phyloP scores from a whole-genome alignment of 2,329 filamentous ascomycete genomes.

The Fusarium sp. region DNA sequence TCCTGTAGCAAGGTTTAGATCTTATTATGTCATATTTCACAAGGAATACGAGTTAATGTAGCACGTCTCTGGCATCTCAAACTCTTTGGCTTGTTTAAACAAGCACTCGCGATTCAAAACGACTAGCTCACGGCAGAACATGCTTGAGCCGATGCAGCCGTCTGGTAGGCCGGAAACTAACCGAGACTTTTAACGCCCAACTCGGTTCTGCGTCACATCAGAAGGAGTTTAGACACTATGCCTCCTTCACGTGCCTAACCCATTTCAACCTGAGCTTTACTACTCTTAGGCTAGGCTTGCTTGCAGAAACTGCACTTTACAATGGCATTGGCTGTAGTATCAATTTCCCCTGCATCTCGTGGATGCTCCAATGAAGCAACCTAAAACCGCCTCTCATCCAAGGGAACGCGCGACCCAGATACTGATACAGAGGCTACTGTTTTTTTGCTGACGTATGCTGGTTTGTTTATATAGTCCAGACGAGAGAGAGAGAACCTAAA shows the following conservation, averaged over 20 bases:
- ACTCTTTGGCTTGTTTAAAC: neutral
- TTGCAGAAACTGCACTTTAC: neutral
- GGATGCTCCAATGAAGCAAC: rapidly evolving
- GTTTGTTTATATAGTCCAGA: no score
- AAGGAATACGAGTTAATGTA: neutral
- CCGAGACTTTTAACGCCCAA: neutral
- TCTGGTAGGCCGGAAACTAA: no score
- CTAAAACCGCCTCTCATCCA: rapidly evolving
- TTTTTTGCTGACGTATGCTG: no score
- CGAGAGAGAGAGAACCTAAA: no score
- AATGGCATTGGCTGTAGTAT: rapidly evolving
- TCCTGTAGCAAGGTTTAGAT: rapidly evolving
- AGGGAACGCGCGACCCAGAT: rapidly evolving
- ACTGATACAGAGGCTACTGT: no score
- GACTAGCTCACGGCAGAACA: no score
- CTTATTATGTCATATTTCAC: rapidly evolving
- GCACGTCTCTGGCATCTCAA: no score
- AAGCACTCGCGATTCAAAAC: neutral
- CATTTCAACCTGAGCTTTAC: neutral
- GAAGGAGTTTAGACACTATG: neutral
- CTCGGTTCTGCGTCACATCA: rapidly evolving
- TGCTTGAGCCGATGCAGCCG: no score
- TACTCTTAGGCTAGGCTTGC: neutral
- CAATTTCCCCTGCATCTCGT: neutral
- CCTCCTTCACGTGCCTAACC: rapidly evolving